Conservation (phyloP, 441 rosid genomes). For the Populus tomentosa region DNA sequence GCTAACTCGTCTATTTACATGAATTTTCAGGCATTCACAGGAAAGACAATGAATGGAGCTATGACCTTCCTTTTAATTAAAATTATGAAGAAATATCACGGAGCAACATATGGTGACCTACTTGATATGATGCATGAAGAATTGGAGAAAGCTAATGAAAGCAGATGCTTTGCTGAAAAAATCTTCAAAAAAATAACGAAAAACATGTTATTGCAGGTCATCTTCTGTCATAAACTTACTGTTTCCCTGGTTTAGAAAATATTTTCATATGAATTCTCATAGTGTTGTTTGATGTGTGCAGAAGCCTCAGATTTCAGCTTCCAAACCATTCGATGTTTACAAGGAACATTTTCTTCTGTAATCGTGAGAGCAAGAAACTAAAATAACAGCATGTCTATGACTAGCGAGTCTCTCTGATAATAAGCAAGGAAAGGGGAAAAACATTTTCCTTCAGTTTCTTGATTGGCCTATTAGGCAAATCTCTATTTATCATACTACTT, state of each 20-base stretch:
- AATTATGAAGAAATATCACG: slow-evolving; percentile 12
- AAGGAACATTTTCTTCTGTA: neutral
- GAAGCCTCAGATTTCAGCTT: slow-evolving; percentile 25
- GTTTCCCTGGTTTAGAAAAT: too few species aligned
- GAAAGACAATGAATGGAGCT: slow-evolving; percentile 43
- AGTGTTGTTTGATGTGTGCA: slow-evolving; percentile 8
- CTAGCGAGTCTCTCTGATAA: too few species aligned
- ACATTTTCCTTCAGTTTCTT: neutral
- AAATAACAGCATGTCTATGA: too few species aligned
- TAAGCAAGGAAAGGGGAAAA: too few species aligned
- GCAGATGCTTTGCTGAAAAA: slow-evolving; percentile 18
- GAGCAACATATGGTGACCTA: slow-evolving; percentile 36
- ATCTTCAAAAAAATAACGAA: slow-evolving; percentile 20
- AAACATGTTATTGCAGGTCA: slow-evolving; percentile 13
- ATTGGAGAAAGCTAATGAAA: slow-evolving; percentile 24
- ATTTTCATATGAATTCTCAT: neutral
- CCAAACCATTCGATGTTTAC: slow-evolving; percentile 16
- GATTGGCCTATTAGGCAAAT: neutral
- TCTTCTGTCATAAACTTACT: neutral
- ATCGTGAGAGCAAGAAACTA: neutral
- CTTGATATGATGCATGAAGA: slow-evolving; percentile 28
- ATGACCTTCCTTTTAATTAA: slow-evolving; percentile 40
- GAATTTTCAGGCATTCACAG: slow-evolving; percentile 36
- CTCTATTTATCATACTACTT: neutral
- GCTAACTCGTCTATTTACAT: neutral